Base-by-base conservation (phyloP, 768 basidiomycete species). In the Leucocoprinus birnbaumii region DNA sequence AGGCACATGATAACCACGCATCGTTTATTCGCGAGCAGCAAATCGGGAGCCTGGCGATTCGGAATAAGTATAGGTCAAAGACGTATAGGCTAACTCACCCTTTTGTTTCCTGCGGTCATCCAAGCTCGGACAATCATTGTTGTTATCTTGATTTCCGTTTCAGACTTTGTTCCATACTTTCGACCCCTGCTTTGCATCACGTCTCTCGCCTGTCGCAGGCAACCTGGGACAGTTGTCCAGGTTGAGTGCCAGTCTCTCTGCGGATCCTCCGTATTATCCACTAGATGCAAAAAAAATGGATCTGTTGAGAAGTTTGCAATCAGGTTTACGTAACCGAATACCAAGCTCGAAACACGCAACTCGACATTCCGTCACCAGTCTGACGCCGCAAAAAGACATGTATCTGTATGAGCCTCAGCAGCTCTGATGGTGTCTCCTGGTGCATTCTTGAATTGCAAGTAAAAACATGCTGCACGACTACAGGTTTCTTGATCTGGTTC, bases 401-500 rank as follows among this genome's bases (percentile, higher is more conserved):
- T 1, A 65, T 35, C 60, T 83, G 81, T 13, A 83, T 68, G 13
- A 61, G 61, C 21, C 64, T 60, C 3, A 83, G 63, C 25, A 80
- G 59, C 5, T 43, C 51, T 2, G 71, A 71, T 11, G 79, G 71
- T 1, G 68, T 66, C 43, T 38, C 51, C 59, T 83, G 81, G 43
- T 80, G 62, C 2, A 49, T 27, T n/a, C 63, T 60, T 14, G 66
- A 58, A 56, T 83, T 83, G n/a, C 77, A 68, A 0, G 77, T 78
- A 58, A 80, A 83, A 41, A 83, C 56, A 53, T 83, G 80, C 21
- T 70, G 68, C 14, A 74, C 65, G 16, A 44, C 63, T 2, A 65
- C 65, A 13, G 49, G 51, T 16, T 48, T 42, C 3, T 41, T n/a
- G 16, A 7, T 26, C 4, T 38, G 45, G 37, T 19, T 48, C 1